phyloP scores from a whole-genome alignment of 169 alveolate genomes.

The Plasmodium fragile region DNA sequence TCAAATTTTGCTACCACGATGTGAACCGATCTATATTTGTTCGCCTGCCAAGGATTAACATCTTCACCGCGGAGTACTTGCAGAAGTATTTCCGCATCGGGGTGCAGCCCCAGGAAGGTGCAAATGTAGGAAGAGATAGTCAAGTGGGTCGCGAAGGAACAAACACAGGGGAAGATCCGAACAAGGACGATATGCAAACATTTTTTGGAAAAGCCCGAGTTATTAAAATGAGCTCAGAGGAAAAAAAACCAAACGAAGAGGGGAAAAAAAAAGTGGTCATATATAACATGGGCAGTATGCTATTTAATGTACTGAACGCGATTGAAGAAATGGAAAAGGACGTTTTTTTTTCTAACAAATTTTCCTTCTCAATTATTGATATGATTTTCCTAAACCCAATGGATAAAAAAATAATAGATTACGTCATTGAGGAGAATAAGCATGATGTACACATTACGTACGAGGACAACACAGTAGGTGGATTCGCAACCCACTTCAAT shows the following conservation, averaged over 20 bases:
- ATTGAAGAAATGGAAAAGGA: constrained; percentile 48
- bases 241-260: background rate
- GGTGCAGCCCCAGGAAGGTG: background rate
- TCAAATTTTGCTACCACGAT: constrained; percentile 6
- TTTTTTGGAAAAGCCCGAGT: constrained; percentile 34
- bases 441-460: constrained; percentile 40
- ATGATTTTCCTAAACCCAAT: constrained; percentile 67
- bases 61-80: constrained; percentile 29
- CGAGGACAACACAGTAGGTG: constrained; percentile 70
- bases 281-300: constrained; percentile 71
- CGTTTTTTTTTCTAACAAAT: background rate
- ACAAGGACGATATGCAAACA: background rate
- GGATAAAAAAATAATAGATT: constrained; percentile 50
- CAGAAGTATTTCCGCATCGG: constrained; percentile 16
- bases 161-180: background rate
- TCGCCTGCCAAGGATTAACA: constrained; percentile 44
- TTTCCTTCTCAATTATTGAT: constrained; percentile 55
- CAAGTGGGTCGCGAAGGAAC: background rate
- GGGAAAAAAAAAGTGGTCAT: constrained; percentile 18
- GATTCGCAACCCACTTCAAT: constrained; percentile 65
- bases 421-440: constrained; percentile 23
- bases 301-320: constrained; percentile 56
- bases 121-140: background rate
- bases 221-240: constrained; percentile 24
- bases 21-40: constrained; percentile 15